Conservation (phyloP, 176 grass and related monocot genomes). For the Microstegium vimineum region DNA sequence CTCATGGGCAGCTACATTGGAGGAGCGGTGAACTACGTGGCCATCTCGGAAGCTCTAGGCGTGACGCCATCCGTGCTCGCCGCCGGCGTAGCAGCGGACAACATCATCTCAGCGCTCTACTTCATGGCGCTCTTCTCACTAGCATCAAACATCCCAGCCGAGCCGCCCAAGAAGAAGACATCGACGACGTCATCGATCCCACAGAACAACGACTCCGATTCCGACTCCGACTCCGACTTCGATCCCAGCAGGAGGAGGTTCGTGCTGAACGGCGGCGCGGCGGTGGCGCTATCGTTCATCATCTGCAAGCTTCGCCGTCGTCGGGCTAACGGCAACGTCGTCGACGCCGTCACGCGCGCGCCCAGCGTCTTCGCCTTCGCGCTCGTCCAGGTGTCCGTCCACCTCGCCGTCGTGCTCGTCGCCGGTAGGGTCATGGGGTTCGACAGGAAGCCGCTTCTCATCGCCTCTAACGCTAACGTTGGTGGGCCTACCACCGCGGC, state of each 20-base stretch:
- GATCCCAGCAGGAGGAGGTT: too few relatives aligned
- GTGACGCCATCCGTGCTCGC: conserved; percentile 64
- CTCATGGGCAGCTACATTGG: conserved; percentile 98
- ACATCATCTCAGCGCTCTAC: conserved; percentile 80
- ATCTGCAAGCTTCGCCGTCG: conserved; percentile 86
- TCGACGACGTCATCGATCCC: too few relatives aligned
- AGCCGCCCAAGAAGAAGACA: conserved; percentile 32
- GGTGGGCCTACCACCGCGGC: conserved; percentile 79
- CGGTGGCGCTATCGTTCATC: conserved; percentile 63
- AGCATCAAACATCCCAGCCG: conserved; percentile 68
- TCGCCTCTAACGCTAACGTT: conserved; percentile 83
- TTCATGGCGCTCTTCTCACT: conserved; percentile 76
- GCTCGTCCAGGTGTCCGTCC: conserved; percentile 62
- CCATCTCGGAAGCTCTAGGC: conserved; percentile 59
- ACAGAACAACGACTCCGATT: too few relatives aligned
- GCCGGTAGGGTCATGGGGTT: conserved; percentile 40
- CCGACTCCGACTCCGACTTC: too few relatives aligned
- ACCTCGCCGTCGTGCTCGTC: conserved; percentile 62
- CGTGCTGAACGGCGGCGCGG: conserved; percentile 52
- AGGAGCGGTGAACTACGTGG: conserved; percentile 85
- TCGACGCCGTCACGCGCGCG: conserved; percentile 67
- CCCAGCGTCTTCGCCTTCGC: conserved; percentile 72
- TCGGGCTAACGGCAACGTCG: conserved; percentile 87
- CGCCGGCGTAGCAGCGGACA: conserved; percentile 84
- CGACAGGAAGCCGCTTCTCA: conserved; percentile 57